Percentiles rank a stretch among this genome's conserved stretches.
These are phyloP conservation scores for Myxozyma neglecta DNA, from an alignment of 805 yeast genomes.

Conservation along the genomic window DNA sequence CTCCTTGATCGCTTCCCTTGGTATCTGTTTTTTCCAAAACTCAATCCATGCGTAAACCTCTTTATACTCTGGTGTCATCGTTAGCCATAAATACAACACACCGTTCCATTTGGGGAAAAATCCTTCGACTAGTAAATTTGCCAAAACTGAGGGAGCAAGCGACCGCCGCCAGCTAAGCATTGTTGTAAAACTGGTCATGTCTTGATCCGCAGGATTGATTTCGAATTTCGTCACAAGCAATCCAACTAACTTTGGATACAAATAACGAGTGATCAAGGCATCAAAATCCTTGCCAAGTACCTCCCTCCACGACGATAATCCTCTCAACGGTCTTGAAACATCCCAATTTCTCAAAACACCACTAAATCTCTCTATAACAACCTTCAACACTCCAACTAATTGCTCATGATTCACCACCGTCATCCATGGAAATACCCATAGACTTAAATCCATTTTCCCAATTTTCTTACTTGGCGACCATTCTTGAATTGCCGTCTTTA, in stretches of 20 bases:
- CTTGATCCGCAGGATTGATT: conserved; percentile 39
- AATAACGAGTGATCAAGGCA: conserved; percentile 29
- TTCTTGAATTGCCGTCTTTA: conserved; percentile 40
- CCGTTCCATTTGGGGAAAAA: conserved; percentile 46
- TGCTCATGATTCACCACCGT: conserved; percentile 35
- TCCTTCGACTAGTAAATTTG: conserved; percentile 39
- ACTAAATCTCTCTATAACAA: conserved; percentile 35
- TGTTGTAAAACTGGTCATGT: conserved; percentile 27
- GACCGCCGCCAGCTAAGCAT: conserved; percentile 36
- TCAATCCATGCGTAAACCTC: conserved; percentile 41
- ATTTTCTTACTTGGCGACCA: conserved; percentile 41
- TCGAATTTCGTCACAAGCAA: conserved; percentile 13
- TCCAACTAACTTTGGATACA: conserved; percentile 34
- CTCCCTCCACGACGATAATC: conserved; percentile 41
- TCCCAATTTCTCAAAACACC: conserved; percentile 33
- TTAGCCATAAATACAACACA: conserved; percentile 39
- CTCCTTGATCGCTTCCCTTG: conserved; percentile 24
- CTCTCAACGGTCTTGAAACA: conserved; percentile 25
- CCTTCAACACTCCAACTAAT: conserved; percentile 29
- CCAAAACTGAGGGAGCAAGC: conserved; percentile 30
- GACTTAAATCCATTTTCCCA: conserved; percentile 14
- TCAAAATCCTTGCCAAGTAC: conserved; percentile 38
- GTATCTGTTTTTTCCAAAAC: conserved; percentile 39
- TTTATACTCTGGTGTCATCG: conserved; percentile 26
- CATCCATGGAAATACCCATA: conserved; percentile 47